Conservation (phyloP, 306 rosid genomes). For the Pyrus pyrifolia region DNA sequence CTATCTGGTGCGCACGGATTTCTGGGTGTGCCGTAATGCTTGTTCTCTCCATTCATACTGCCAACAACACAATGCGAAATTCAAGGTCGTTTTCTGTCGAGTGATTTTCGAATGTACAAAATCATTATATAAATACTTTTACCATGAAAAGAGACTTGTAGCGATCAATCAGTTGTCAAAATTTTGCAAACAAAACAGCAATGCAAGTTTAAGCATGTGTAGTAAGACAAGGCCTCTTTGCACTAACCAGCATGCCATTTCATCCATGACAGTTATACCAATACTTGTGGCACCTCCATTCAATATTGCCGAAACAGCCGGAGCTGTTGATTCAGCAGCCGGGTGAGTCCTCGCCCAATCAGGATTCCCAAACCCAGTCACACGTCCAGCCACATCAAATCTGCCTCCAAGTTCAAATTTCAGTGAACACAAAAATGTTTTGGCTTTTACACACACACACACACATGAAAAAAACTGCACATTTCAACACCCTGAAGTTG, state of each 20-base stretch:
- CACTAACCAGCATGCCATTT: conserved; percentile 66
- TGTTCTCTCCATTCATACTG: conserved; percentile 49
- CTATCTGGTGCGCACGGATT: conserved; percentile 42
- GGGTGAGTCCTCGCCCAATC: conserved; percentile 90
- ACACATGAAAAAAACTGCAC: background rate
- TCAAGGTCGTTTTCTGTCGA: conserved; percentile 5
- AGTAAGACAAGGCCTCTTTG: background rate
- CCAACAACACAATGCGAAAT: background rate
- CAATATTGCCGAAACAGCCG: conserved; percentile 49
- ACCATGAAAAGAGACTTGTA: background rate
- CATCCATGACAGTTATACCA: conserved; percentile 62
- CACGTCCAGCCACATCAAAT: conserved; percentile 74
- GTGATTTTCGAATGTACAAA: background rate
- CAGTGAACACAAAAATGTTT: background rate
- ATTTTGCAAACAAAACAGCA: background rate
- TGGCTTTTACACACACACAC: background rate
- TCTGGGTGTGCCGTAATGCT: conserved; percentile 47
- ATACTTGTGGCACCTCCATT: conserved; percentile 72
- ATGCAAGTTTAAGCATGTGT: background rate
- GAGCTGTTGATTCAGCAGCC: conserved; percentile 66
- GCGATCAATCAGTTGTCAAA: background rate
- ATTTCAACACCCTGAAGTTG: background rate
- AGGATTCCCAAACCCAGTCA: conserved; percentile 84
- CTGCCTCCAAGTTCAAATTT: conserved; percentile 26
- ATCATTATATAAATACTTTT: no score